phyloP scores from a whole-genome alignment of 75 land plant genomes.

The Pinus tabuliformis region DNA sequence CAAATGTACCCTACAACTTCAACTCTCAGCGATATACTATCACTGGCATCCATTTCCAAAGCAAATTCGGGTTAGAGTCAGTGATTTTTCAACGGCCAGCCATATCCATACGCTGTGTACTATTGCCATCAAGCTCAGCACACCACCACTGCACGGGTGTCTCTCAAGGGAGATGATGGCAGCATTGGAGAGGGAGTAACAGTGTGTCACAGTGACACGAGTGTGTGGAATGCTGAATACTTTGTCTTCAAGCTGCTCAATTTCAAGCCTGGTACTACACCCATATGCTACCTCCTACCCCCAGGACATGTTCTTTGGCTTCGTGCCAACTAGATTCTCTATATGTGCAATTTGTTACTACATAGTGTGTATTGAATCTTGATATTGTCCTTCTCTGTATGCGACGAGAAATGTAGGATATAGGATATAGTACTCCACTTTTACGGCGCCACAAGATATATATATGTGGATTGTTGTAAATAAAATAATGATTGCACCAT shows the following conservation, averaged over 20 bases:
- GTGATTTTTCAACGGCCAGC: background rate
- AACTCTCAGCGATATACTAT: too few species aligned
- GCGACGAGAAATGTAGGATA: too few species aligned
- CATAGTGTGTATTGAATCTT: too few species aligned
- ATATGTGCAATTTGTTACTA: too few species aligned
- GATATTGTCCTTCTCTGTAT: too few species aligned
- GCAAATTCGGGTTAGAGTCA: too few species aligned
- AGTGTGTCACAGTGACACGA: conserved; percentile 25
- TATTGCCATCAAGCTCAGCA: background rate
- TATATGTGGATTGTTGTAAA: too few species aligned
- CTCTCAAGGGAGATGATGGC: conserved; percentile 12
- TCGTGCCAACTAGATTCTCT: background rate
- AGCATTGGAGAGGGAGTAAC: background rate
- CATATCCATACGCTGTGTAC: conserved; percentile 1
- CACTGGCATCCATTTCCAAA: too few species aligned
- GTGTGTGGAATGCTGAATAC: conserved; percentile 22
- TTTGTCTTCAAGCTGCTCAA: conserved; percentile 16
- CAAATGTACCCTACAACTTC: too few species aligned
- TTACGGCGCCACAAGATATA: too few species aligned
- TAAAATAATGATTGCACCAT: too few species aligned
- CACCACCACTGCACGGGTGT: background rate
- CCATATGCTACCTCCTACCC: conserved; percentile 4
- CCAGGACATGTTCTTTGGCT: background rate
- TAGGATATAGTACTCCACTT: too few species aligned
- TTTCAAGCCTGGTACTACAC: conserved; percentile 15